Evolutionary conservation across 352 stramenopile species (phyloP).

Genomic region (Aphanomyces stellatus): DNA sequence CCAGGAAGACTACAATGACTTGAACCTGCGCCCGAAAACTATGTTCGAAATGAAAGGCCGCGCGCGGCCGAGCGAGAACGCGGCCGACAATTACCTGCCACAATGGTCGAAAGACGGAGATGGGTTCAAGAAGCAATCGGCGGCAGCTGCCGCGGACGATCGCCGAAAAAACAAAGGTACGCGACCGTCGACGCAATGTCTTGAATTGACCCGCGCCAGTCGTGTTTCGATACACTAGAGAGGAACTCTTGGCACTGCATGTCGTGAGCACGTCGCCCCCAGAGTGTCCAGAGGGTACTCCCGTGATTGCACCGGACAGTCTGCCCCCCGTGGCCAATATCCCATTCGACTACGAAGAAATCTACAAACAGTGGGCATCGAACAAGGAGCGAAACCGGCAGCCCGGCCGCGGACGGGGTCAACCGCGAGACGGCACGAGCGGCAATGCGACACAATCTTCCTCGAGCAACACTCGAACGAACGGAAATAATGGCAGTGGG

Average conservation of each 20-base stretch:
- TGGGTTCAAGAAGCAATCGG: constrained; percentile 41
- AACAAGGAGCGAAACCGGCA: constrained; percentile 48
- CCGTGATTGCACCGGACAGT: constrained; percentile 52
- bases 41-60: constrained; percentile 86
- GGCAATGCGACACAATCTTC: background rate
- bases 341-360: constrained; percentile 81
- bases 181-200: background rate
- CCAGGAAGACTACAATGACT: background rate
- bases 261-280: constrained; percentile 40
- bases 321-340: constrained; percentile 61
- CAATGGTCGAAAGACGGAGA: constrained; percentile 84
- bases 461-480: constrained; percentile 12
- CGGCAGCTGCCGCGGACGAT: constrained; percentile 22
- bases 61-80: constrained; percentile 49
- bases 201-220: background rate
- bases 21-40: constrained; percentile 57
- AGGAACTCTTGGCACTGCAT: constrained; percentile 71
- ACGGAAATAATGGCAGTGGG: constrained; percentile 22
- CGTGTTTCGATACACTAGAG: constrained; percentile 72
- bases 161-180: constrained; percentile 70
- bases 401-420: constrained; percentile 57
- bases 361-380: constrained; percentile 76
- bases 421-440: constrained; percentile 17
- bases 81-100: constrained; percentile 56
- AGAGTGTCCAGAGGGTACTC: constrained; percentile 47